phyloP scores from a whole-genome alignment of 768 basidiomycete species.

The Tricholoma flavovirens region DNA sequence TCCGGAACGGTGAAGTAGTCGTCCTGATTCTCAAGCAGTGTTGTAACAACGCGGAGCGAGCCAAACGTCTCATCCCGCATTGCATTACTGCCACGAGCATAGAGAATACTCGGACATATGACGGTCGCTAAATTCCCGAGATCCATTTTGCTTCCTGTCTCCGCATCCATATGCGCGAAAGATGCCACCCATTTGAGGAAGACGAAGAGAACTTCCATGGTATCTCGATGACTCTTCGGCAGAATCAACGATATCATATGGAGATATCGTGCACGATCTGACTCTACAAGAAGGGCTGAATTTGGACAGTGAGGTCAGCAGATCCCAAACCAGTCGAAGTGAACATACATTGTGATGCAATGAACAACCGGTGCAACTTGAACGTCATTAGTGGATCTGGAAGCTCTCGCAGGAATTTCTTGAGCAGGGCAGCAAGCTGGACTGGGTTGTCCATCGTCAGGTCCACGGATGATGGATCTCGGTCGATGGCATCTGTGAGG shows the following conservation, averaged over 20 bases:
- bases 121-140: constrained; percentile 92
- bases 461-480: constrained; percentile 89
- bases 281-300: constrained; percentile 66
- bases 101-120: constrained; percentile 97
- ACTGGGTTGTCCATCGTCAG: constrained; percentile 93
- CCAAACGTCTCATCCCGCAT: constrained; percentile 91
- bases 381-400: constrained; percentile 96
- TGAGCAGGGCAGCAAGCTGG: constrained; percentile 92
- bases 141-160: constrained; percentile 99
- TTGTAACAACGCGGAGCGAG: constrained; percentile 80
- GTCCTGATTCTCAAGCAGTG: constrained; percentile 88
- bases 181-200: constrained; percentile 99
- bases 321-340: not conserved
- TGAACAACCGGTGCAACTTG: constrained; percentile 84
- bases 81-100: constrained; percentile 79
- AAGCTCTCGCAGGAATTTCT: constrained; percentile 94
- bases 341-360: constrained; percentile 79
- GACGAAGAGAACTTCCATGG: constrained; percentile 95
- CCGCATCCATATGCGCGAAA: constrained; percentile 96
- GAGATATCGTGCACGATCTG: constrained; percentile 76
- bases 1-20: constrained; percentile 92
- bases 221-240: constrained; percentile 93
- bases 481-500: constrained; percentile 87
- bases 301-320: constrained; percentile 4
- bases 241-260: constrained; percentile 83